Evolutionary conservation across 768 basidiomycete genomes (phyloP), one percentile per base, ranked within the genome.

Genomic region (Phanerodontia chrysosporium): DNA sequence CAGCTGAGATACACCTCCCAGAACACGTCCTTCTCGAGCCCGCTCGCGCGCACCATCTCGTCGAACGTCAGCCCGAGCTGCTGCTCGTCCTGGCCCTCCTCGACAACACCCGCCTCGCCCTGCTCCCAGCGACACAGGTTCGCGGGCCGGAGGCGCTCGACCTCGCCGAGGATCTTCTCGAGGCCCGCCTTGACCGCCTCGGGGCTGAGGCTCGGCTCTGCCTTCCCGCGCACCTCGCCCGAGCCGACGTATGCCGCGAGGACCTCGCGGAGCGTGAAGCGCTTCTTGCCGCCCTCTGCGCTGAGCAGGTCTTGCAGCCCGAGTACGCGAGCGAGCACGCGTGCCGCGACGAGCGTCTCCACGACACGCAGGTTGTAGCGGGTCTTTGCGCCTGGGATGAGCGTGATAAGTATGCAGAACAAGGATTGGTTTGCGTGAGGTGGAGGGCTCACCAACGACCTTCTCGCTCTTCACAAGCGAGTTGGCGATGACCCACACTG

Each of bases 281-380:
- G 83, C 70, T 85, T 81, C 36, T 18, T 36, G 1, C 45, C 27
- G 14, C 29, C 18, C 25, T 29, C 22, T 5, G 55, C 22, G 24
- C 69, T 73, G 13, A 74, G 71, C 22, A 65, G 46, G 90, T 60
- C 1, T 77, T 80, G 24, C 95, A 79, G 36, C 75, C 73, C 49
- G 7, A 35, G 32, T 7, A 35, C 32, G 14, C 32, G 32, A 7
- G 32, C 32, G 32, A 35, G 32, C 8, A 93, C 76, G 25, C 89
- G 80, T 0, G 94, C 91, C 1, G 85, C 88, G 35, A 85, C 86
- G 21, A 93, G 85, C 0, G 88, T 90, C 72, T 97, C 94, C n/a
- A 95, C 89, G 32, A 95, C 93, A 32, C 92, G 90, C 16, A 95
- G 78, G 68, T 97, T 96, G 76, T 96, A 95, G 46, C 85, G 80